These are phyloP conservation scores for Termitomyces titanicus DNA, from an alignment of 768 basidiomycete species.

Conservation along the genomic window DNA sequence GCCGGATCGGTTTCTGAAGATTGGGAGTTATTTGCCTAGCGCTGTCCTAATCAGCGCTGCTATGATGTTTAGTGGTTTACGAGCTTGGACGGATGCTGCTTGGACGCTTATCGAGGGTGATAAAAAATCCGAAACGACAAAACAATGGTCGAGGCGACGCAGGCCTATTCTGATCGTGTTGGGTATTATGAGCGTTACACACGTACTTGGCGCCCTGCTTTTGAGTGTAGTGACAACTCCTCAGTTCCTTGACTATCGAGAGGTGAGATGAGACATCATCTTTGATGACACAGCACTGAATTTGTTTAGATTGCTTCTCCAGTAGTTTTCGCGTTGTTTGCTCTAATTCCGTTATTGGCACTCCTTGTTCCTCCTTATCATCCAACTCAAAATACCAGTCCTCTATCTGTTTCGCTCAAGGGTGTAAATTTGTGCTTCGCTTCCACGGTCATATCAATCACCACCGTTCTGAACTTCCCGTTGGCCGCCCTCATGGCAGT, in stretches of 20 bases:
- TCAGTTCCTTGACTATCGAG: conserved; percentile 36
- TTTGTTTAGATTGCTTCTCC: conserved; percentile 19
- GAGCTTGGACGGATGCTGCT: conserved; percentile 64
- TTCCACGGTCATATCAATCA: conserved; percentile 81
- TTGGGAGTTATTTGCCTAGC: conserved; percentile 88
- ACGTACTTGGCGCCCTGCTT: conserved; percentile 47
- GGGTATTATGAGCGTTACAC: conserved; percentile 51
- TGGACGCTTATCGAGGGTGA: conserved; percentile 35
- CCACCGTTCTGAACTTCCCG: conserved; percentile 90
- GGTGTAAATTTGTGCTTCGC: conserved; percentile 77
- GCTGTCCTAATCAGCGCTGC: conserved; percentile 80
- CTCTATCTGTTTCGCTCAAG: conserved; percentile 53
- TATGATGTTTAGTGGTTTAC: conserved; percentile 82
- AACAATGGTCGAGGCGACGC: conserved; percentile 41
- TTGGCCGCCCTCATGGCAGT: conserved; percentile 73
- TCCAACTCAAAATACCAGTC: conserved; percentile 26
- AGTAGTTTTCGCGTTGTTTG: conserved; percentile 25
- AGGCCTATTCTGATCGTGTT: conserved; percentile 55
- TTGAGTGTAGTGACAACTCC: conserved; percentile 46
- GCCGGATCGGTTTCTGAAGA: conserved; percentile 71
- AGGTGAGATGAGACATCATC: conserved; percentile 30
- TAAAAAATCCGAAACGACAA: conserved; percentile 15
- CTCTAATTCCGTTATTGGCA: conserved; percentile 28
- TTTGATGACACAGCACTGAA: neutral
- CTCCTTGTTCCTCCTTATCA: conserved; percentile 23